Evolutionary conservation across 1,139 yeast genomes (phyloP).

Genomic region (Magnusiomyces suaveolens): DNA sequence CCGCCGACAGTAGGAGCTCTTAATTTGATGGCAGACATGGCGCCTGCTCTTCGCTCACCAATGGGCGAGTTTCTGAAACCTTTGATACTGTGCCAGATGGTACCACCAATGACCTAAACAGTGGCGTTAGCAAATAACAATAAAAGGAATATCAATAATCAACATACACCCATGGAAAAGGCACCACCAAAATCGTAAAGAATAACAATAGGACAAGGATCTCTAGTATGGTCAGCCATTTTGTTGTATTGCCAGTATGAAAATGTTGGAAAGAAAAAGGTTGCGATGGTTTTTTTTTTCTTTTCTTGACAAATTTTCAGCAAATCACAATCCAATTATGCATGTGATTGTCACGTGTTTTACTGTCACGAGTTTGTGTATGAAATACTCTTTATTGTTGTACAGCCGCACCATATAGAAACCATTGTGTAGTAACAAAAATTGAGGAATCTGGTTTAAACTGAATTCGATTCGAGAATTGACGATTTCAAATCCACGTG

Average conservation of each 20-base stretch:
- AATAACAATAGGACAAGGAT: conserved; percentile 96
- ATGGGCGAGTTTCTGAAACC: conserved; percentile 95
- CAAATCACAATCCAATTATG: too few relatives aligned
- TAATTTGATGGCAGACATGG: conserved; percentile 81
- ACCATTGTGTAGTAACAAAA: too few relatives aligned
- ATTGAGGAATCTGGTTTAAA: too few relatives aligned
- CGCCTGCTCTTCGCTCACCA: conserved; percentile 90
- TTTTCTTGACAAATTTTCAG: not conserved
- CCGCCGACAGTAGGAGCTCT: conserved; percentile 99
- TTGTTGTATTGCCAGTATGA: not conserved
- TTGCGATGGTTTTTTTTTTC: too few relatives aligned
- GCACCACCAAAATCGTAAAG: conserved; percentile 98
- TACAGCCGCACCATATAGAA: too few relatives aligned
- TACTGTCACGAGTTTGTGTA: too few relatives aligned
- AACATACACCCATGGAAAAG: conserved; percentile 80
- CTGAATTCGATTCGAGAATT: too few relatives aligned
- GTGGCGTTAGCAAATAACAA: not conserved
- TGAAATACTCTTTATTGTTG: too few relatives aligned
- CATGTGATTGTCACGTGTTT: not conserved
- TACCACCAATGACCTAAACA: conserved; percentile 71
- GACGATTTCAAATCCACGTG: too few relatives aligned
- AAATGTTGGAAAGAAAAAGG: not conserved
- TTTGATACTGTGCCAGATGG: conserved; percentile 97
- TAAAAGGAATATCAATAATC: not conserved
- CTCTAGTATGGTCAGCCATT: conserved; percentile 79